phyloP scores from a whole-genome alignment of 2,329 filamentous ascomycete genomes.

The Teratosphaeria epicoccoides region DNA sequence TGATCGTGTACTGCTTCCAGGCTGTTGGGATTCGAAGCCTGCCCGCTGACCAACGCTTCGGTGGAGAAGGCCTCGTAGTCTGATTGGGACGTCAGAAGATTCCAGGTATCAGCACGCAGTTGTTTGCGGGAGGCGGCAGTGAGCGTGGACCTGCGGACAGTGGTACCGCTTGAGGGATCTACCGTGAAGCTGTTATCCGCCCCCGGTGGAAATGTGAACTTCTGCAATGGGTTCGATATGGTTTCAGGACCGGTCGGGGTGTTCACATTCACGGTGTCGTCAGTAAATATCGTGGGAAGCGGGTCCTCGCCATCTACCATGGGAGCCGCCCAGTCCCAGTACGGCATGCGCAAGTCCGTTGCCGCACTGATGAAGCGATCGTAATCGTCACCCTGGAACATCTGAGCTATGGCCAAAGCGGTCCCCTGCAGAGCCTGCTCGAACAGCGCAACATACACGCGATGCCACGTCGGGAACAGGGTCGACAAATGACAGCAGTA shows the following conservation, averaged over 20 bases:
- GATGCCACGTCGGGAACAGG: conserved; percentile 1
- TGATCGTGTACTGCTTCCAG: not conserved
- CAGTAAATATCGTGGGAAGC: not conserved
- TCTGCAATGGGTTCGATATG: not conserved
- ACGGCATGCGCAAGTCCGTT: not conserved
- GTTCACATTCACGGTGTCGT: not conserved
- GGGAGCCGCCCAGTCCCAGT: not conserved
- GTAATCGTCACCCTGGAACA: not conserved
- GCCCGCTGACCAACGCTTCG: not conserved
- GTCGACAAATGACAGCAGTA: not conserved
- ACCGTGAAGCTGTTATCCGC: not conserved
- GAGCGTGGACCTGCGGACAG: not conserved
- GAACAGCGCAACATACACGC: not conserved
- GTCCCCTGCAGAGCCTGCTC: not conserved
- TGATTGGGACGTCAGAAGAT: not conserved
- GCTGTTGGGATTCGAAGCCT: not conserved
- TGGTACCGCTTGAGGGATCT: not conserved
- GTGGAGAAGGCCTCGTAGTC: not conserved
- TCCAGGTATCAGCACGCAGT: not conserved
- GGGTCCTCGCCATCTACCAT: not conserved
- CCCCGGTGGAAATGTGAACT: not conserved
- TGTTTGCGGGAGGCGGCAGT: not conserved
- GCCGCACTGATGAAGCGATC: not conserved
- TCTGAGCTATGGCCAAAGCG: not conserved
- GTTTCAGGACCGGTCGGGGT: not conserved